Percentiles rank a stretch among this genome's conserved stretches.
Conservation (phyloP, 176 grass and related monocot species). For the Musa troglodytarum region DNA sequence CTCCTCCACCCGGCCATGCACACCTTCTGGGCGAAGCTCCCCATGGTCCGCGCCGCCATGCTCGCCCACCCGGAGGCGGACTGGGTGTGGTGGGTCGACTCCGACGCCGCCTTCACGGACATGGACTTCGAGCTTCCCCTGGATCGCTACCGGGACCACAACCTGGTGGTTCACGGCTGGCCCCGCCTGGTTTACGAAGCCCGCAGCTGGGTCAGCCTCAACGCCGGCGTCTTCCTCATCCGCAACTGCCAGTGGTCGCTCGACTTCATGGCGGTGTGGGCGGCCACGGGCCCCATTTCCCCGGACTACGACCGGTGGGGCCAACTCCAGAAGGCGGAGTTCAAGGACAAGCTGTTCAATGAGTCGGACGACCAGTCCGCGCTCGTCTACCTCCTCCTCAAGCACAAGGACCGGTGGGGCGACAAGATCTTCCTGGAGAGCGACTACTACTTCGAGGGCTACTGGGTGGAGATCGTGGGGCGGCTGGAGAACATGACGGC, state of each 20-base stretch:
- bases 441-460: conserved; percentile 71
- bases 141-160: conserved; percentile 39
- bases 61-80: conserved; percentile 78
- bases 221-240: conserved; percentile 90
- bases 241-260: conserved; percentile 97
- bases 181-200: conserved; percentile 37
- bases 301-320: conserved; percentile 52
- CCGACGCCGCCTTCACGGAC: conserved; percentile 88
- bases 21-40: conserved; percentile 77
- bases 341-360: conserved; percentile 57
- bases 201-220: conserved; percentile 67
- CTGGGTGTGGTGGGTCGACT: conserved; percentile 98
- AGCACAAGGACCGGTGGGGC: conserved; percentile 36
- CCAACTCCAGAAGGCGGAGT: conserved; percentile 35
- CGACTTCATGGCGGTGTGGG: conserved; percentile 75
- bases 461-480: conserved; percentile 76
- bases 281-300: conserved; percentile 40
- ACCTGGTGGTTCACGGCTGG: conserved; percentile 83
- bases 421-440: conserved; percentile 61
- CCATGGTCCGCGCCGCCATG: conserved; percentile 61
- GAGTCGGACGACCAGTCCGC: conserved; percentile 89
- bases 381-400: conserved; percentile 57
- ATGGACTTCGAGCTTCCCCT: conserved; percentile 75
- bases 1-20: conserved; percentile 57
- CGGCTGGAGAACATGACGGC: conserved; percentile 43